These are phyloP conservation scores for Fraxinus paxiana DNA, from an alignment of 305 asterid species.

Conservation along the genomic window DNA sequence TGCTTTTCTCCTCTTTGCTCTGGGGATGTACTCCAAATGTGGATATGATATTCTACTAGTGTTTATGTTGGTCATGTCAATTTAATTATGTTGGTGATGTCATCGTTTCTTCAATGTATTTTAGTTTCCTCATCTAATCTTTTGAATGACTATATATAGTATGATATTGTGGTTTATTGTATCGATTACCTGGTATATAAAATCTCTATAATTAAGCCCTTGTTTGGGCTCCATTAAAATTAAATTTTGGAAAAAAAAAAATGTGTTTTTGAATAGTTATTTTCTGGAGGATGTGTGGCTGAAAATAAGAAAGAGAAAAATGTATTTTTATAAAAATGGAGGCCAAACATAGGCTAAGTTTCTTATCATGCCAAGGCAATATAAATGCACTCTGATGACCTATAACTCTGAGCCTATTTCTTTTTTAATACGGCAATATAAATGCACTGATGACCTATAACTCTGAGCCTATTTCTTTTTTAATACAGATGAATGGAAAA, in stretches of 20 bases:
- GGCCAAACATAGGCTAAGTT: neutral
- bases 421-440: slow-evolving; percentile 18
- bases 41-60: neutral
- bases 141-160: neutral
- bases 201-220: neutral
- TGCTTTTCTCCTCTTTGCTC: neutral
- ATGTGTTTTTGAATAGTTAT: neutral
- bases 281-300: neutral
- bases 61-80: neutral
- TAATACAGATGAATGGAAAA: slow-evolving; percentile 85
- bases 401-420: neutral
- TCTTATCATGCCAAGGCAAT: neutral
- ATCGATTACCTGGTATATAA: slow-evolving; percentile 10
- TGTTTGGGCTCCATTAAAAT: neutral
- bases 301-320: neutral
- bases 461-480: neutral
- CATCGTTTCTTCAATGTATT: neutral
- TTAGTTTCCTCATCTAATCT: neutral
- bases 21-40: neutral
- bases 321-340: neutral
- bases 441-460: neutral
- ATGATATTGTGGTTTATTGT: slow-evolving; percentile 6
- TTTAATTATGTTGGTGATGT: neutral
- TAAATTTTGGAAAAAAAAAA: neutral
- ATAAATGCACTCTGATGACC: neutral